Conservation (phyloP, 352 stramenopile species). For the Peronospora farinosa region DNA sequence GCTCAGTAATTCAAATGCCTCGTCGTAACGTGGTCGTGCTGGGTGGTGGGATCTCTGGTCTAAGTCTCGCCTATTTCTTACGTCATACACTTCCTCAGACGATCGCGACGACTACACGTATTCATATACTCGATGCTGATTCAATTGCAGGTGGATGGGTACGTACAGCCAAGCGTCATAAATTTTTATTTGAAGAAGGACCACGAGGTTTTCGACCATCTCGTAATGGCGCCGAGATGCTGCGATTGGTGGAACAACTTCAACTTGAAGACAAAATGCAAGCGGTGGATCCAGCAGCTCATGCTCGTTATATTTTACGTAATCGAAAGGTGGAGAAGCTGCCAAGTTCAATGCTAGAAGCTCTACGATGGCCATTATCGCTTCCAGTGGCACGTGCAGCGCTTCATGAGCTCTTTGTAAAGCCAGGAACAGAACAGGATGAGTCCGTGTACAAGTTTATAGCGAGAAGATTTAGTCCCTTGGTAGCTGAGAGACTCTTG, state of each 20-base stretch:
- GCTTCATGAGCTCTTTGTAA: conserved; percentile 58
- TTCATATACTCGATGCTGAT: conserved; percentile 66
- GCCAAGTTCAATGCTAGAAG: conserved; percentile 44
- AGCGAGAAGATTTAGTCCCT: conserved; percentile 59
- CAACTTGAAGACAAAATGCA: conserved; percentile 57
- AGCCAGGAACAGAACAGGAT: conserved; percentile 38
- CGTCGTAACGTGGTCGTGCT: conserved; percentile 65
- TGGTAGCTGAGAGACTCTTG: conserved; percentile 71
- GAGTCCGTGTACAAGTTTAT: conserved; percentile 84
- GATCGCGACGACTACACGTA: conserved; percentile 27
- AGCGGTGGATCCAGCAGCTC: conserved; percentile 50
- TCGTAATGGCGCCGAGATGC: conserved; percentile 78
- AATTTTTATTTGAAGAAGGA: conserved; percentile 79
- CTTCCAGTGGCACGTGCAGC: conserved; percentile 47
- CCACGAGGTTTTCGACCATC: conserved; percentile 80
- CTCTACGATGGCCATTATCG: conserved; percentile 60
- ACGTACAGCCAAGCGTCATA: conserved; percentile 44
- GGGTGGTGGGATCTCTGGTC: conserved; percentile 72
- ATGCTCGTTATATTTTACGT: conserved; percentile 71
- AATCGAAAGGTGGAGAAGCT: conserved; percentile 74
- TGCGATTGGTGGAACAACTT: conserved; percentile 78
- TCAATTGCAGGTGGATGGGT: conserved; percentile 61
- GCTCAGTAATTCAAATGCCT: too few relatives aligned
- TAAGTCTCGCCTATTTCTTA: conserved; percentile 73
- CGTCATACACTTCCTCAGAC: conserved; percentile 41